A percentile compares a stretch with the other conserved stretches of the same genome.
Evolutionary conservation across 2,329 filamentous ascomycete species (phyloP).

Genomic region (Setomelanomma holmii): DNA sequence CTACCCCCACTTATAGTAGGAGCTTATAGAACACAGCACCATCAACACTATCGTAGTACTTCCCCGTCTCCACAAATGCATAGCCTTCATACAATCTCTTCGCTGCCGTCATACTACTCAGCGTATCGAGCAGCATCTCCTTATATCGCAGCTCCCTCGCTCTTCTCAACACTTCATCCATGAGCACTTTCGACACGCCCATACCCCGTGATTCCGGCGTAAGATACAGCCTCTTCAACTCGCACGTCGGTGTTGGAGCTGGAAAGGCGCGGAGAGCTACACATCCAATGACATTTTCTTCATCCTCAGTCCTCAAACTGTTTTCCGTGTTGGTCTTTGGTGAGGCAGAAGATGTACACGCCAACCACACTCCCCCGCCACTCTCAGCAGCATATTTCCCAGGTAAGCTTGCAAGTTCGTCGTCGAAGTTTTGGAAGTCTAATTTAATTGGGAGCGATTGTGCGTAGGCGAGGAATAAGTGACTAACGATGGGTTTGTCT

Average conservation of each 20-base stretch:
- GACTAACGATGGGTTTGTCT: constrained; percentile 49
- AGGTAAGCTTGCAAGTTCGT: constrained; percentile 61
- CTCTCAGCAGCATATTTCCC: constrained; percentile 59
- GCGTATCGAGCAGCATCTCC: constrained; percentile 63
- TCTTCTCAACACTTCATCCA: constrained; percentile 53
- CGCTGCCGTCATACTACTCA: constrained; percentile 61
- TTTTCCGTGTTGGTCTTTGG: not conserved
- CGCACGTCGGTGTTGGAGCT: constrained; percentile 45
- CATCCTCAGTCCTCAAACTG: not conserved
- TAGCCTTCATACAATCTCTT: constrained; percentile 56
- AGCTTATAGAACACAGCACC: constrained; percentile 61
- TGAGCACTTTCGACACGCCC: constrained; percentile 58
- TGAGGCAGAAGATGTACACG: constrained; percentile 27
- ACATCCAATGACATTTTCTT: constrained; percentile 53
- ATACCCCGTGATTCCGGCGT: constrained; percentile 56
- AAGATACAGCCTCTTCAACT: constrained; percentile 67
- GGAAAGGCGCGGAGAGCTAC: constrained; percentile 57
- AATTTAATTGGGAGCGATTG: constrained; percentile 61
- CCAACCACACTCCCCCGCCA: constrained; percentile 59
- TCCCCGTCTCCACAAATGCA: constrained; percentile 60
- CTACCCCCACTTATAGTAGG: constrained; percentile 21
- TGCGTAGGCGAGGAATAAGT: constrained; percentile 51
- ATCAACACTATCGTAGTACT: constrained; percentile 64
- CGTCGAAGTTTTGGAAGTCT: constrained; percentile 62
- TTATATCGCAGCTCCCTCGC: constrained; percentile 59